Percentiles rank a stretch among this genome's conserved stretches.
These are phyloP conservation scores for Typha latifolia DNA, from an alignment of 176 grass and related monocot genomes.

Conservation along the genomic window DNA sequence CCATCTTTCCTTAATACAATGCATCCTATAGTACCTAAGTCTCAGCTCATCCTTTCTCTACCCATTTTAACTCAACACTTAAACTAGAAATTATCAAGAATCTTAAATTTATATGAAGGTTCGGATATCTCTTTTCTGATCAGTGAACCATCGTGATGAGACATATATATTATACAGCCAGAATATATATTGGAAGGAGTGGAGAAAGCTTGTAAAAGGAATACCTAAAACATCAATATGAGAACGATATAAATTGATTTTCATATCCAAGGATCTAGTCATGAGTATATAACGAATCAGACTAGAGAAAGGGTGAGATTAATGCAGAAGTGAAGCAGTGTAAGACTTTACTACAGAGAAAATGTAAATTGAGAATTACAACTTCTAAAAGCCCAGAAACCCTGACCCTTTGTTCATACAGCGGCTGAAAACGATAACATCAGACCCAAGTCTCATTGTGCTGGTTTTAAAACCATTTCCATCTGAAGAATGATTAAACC, in stretches of 20 bases:
- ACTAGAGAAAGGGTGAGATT: neutral
- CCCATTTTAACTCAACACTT: no score
- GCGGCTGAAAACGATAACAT: slow-evolving; percentile 67
- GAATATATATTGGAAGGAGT: no score
- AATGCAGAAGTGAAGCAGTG: neutral
- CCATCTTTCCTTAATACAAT: no score
- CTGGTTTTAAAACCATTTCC: slow-evolving; percentile 95
- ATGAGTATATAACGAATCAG: neutral
- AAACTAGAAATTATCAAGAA: no score
- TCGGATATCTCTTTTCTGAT: no score
- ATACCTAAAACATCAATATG: neutral
- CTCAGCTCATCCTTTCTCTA: no score
- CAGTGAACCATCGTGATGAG: no score
- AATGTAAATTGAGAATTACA: slow-evolving; percentile 13
- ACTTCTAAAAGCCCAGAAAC: neutral
- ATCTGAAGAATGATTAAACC: slow-evolving; percentile 31
- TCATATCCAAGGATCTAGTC: neutral
- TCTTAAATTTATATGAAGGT: no score
- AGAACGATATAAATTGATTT: neutral
- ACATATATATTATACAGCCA: no score
- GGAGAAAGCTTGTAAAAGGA: no score
- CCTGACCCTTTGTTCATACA: slow-evolving; percentile 42
- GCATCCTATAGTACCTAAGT: no score
- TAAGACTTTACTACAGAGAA: slow-evolving; percentile 5
- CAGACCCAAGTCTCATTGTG: slow-evolving; percentile 79